Evolutionary conservation across 305 asterid species (phyloP).

Genomic region (Rubia occidens): DNA sequence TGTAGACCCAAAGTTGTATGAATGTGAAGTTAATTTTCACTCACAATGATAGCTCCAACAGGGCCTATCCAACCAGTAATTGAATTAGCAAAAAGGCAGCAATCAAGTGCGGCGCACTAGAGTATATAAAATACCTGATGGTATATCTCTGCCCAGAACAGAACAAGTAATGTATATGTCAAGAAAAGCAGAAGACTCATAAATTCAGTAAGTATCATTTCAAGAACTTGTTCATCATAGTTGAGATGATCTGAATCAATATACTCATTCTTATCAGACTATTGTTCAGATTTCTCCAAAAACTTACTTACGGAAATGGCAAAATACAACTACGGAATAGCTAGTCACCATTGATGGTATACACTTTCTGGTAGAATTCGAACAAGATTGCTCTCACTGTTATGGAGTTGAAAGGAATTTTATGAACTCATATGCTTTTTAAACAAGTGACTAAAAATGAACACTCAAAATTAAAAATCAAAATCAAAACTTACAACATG

Average conservation of each 20-base stretch:
- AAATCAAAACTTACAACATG: no score
- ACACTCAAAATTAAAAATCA: no score
- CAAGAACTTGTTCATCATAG: slow-evolving; percentile 26
- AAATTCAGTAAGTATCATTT: slow-evolving; percentile 35
- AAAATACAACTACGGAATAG: not conserved
- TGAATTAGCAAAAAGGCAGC: slow-evolving; percentile 41
- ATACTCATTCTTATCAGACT: not conserved
- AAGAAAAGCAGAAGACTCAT: slow-evolving; percentile 42
- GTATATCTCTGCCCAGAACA: slow-evolving; percentile 45
- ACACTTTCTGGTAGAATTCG: slow-evolving; percentile 18
- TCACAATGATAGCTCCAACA: slow-evolving; percentile 46
- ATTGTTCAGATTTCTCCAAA: not conserved
- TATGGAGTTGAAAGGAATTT: no score
- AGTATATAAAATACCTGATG: slow-evolving; percentile 44
- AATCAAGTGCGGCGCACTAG: no score
- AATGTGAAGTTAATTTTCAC: slow-evolving; percentile 12
- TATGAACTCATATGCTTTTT: no score
- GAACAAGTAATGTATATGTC: slow-evolving; percentile 36
- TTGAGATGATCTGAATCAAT: not conserved
- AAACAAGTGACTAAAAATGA: no score
- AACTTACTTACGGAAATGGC: not conserved
- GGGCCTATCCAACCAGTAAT: slow-evolving; percentile 50
- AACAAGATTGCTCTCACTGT: no score
- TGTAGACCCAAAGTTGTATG: not conserved
- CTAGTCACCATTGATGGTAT: slow-evolving; percentile 3